A percentile compares a stretch with the other conserved stretches of the same genome.
Conservation (phyloP, 495 filamentous ascomycete species). For the Darksidea phi region DNA sequence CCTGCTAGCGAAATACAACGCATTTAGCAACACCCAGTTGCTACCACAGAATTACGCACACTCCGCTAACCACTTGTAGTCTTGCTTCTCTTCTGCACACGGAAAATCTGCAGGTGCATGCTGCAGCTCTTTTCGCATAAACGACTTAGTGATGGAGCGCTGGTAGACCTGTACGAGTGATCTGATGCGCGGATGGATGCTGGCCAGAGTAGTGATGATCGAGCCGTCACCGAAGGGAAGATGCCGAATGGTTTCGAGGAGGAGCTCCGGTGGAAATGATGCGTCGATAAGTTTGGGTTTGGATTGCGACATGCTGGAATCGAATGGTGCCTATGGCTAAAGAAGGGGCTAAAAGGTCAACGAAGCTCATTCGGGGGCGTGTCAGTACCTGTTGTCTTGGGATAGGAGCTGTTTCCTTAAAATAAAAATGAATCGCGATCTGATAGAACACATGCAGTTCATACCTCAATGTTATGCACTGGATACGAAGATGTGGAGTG, state of each 20-base stretch:
- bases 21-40: too few species aligned
- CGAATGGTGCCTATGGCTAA: not conserved
- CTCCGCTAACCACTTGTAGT: constrained; percentile 10
- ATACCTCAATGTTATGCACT: too few species aligned
- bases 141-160: constrained; percentile 14
- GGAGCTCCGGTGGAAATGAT: constrained; percentile 19
- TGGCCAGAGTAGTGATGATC: not conserved
- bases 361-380: too few species aligned
- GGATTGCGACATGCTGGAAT: not conserved
- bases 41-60: too few species aligned
- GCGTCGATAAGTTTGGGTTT: constrained; percentile 1
- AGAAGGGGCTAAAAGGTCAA: too few species aligned
- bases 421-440: too few species aligned
- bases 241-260: constrained; percentile 15
- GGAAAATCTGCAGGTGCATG: constrained; percentile 24
- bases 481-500: too few species aligned
- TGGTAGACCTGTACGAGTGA: constrained; percentile 7
- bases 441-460: too few species aligned
- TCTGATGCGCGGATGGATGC: constrained; percentile 10
- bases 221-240: constrained; percentile 3
- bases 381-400: too few species aligned
- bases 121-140: not conserved
- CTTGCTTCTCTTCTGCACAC: not conserved
- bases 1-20: too few species aligned
- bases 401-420: too few species aligned